These are phyloP conservation scores for Pseudogymnoascus sp. DNA, from an alignment of 2,329 filamentous ascomycete species.

Conservation along the genomic window DNA sequence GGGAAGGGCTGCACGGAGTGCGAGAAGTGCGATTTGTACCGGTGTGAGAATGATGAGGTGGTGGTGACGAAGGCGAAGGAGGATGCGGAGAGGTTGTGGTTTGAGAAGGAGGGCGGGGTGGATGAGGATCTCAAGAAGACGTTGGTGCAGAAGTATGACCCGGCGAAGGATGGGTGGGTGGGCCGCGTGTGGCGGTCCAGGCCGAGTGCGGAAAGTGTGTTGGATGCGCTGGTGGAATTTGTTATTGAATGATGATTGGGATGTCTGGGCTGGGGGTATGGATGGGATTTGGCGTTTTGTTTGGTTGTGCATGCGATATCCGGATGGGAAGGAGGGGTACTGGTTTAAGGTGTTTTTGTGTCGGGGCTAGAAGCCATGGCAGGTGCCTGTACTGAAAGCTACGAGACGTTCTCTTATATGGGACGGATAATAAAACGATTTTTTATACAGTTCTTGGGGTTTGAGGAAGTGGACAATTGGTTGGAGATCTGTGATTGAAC, in stretches of 20 bases:
- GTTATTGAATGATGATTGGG: conserved; percentile 25
- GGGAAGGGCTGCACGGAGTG: conserved; percentile 73
- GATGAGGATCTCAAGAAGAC: conserved; percentile 51
- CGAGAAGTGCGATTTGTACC: conserved; percentile 66
- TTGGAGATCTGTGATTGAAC: no score
- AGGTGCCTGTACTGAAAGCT: not conserved
- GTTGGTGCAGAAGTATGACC: conserved; percentile 42
- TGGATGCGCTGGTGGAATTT: conserved; percentile 28
- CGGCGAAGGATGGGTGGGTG: conserved; percentile 20
- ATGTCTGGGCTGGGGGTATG: not conserved
- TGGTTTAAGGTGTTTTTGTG: not conserved
- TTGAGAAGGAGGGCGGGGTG: conserved; percentile 52
- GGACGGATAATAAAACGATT: not conserved
- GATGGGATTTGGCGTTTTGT: conserved; percentile 5
- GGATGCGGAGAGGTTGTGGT: conserved; percentile 66
- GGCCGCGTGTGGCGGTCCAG: conserved; percentile 21
- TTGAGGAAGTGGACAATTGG: not conserved
- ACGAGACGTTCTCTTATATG: conserved; percentile 1
- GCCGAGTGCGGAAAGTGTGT: conserved; percentile 24
- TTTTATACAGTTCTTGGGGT: not conserved
- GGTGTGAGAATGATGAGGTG: conserved; percentile 65
- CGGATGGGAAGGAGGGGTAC: not conserved
- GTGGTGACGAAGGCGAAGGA: conserved; percentile 62
- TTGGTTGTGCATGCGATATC: conserved; percentile 9
- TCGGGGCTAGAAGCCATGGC: not conserved